Evolutionary conservation across 2,329 filamentous ascomycete species (phyloP).

Genomic region (Aspergillus quadricinctus): DNA sequence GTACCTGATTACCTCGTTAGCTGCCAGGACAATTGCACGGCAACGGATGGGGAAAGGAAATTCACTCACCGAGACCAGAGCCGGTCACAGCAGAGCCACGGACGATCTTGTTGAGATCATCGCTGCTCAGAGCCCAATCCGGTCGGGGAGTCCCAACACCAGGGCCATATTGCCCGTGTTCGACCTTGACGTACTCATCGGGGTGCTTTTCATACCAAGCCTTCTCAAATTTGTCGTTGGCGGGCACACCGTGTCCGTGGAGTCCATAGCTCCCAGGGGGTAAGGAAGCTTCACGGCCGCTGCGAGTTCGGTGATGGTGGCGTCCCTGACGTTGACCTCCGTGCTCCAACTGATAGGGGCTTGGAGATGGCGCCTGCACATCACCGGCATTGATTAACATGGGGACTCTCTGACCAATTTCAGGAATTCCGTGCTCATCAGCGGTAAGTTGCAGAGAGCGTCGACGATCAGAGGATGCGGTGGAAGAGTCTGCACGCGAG

Average conservation of each 20-base stretch:
- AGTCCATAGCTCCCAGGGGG: constrained; percentile 91
- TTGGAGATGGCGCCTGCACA: constrained; percentile 88
- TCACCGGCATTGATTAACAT: constrained; percentile 92
- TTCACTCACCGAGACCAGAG: constrained; percentile 49
- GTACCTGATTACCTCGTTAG: constrained; percentile 51
- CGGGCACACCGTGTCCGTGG: constrained; percentile 75
- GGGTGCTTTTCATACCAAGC: constrained; percentile 93
- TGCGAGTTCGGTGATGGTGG: constrained; percentile 67
- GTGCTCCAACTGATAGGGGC: constrained; percentile 49
- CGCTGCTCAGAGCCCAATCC: constrained; percentile 82
- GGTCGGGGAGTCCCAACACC: constrained; percentile 56
- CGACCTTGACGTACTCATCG: constrained; percentile 69
- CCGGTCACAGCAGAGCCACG: constrained; percentile 58
- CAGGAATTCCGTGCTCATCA: constrained; percentile 83
- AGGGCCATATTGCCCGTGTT: constrained; percentile 61
- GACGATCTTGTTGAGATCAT: constrained; percentile 86
- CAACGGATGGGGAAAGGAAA: neutral
- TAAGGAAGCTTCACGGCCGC: constrained; percentile 63
- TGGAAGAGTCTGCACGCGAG: constrained; percentile 46
- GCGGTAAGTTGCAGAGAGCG: constrained; percentile 53
- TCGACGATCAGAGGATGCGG: constrained; percentile 49
- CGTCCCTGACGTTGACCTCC: constrained; percentile 46
- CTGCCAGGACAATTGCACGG: neutral
- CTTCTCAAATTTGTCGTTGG: constrained; percentile 79
- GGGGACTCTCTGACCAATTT: constrained; percentile 87